Conservation (phyloP, 176 grass and related monocot species). For the Microstegium vimineum region DNA sequence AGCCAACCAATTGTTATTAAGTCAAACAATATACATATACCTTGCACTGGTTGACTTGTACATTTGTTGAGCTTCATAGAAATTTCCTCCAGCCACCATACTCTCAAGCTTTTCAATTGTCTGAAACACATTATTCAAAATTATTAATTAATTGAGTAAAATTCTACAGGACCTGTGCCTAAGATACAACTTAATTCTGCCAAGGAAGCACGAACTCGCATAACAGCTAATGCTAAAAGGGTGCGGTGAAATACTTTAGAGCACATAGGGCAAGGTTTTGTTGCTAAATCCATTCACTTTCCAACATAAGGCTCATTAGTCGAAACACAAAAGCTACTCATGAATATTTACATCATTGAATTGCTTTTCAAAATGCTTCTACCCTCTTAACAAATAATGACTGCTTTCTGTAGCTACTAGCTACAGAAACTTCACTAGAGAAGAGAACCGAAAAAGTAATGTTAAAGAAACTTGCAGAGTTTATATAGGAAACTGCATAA, state of each 20-base stretch:
- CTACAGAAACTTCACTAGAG: not conserved
- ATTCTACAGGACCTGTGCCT: not conserved
- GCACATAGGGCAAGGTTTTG: not conserved
- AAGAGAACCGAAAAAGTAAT: not conserved
- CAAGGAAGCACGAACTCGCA: not conserved
- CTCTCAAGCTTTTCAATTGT: conserved; percentile 65
- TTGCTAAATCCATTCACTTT: not conserved
- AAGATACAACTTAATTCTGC: not conserved
- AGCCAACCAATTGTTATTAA: not conserved
- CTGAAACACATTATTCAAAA: conserved; percentile 23
- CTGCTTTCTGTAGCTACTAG: too few species aligned
- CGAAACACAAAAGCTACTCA: not conserved
- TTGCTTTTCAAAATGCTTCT: not conserved
- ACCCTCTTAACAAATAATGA: not conserved
- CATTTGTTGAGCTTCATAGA: conserved; percentile 92
- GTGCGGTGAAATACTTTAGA: not conserved
- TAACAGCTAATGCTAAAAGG: not conserved
- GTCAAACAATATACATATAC: conserved; percentile 21
- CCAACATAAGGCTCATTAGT: not conserved
- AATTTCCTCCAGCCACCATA: conserved; percentile 74
- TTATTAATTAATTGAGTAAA: conserved; percentile 16
- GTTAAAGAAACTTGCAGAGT: not conserved
- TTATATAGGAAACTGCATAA: not conserved
- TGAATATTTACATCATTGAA: not conserved
- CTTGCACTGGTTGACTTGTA: conserved; percentile 91